phyloP scores from a whole-genome alignment of 768 basidiomycete genomes.

The Rhodotorula taiwanensis region DNA sequence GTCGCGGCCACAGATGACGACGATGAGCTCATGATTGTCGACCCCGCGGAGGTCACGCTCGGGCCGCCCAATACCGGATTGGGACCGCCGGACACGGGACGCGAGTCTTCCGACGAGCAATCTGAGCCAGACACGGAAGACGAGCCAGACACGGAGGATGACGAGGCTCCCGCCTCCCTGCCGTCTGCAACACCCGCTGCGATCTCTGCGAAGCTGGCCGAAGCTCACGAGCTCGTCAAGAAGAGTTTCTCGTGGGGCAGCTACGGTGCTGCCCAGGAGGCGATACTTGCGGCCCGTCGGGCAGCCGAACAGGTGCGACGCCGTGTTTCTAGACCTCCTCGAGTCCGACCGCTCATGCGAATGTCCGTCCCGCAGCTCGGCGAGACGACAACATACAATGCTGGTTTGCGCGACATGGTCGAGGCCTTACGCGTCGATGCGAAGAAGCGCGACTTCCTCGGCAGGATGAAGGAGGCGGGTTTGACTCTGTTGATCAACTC shows the following conservation, averaged over 20 bases:
- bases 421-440: background rate
- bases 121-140: constrained; percentile 46
- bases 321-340: too few species aligned
- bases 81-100: too few species aligned
- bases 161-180: constrained; percentile 12
- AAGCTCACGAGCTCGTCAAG: constrained; percentile 46
- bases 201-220: too few species aligned
- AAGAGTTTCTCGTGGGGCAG: constrained; percentile 58
- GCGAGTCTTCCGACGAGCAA: too few species aligned
- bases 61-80: too few species aligned
- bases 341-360: background rate
- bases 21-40: constrained; percentile 50
- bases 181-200: too few species aligned
- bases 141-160: constrained; percentile 12
- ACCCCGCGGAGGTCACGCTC: too few species aligned
- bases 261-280: constrained; percentile 57
- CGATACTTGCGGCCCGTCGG: constrained; percentile 57
- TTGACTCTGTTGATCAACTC: constrained; percentile 1
- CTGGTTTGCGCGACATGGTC: background rate
- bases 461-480: background rate
- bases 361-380: background rate
- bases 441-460: constrained; percentile 21
- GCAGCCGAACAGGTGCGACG: constrained; percentile 53
- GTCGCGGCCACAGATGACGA: constrained; percentile 3
- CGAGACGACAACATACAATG: constrained; percentile 2